These are phyloP conservation scores for Populus euphratica DNA, from an alignment of 345 rosid species.

Conservation along the genomic window DNA sequence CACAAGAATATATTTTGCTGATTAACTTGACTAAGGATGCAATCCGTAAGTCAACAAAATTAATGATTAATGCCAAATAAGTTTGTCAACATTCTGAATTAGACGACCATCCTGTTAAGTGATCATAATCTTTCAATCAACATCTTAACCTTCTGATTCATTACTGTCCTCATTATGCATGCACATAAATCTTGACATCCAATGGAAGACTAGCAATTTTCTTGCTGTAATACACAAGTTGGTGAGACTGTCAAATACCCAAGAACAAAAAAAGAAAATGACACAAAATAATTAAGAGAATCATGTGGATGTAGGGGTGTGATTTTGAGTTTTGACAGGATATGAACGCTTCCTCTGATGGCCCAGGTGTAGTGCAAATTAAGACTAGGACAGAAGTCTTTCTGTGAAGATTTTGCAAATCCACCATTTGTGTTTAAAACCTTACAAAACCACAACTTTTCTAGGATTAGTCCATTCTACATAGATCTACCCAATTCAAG, in stretches of 20 bases:
- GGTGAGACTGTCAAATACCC: too few species aligned
- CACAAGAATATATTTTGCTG: background rate
- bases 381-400: constrained; percentile 8
- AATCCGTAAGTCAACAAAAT: constrained; percentile 11
- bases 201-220: background rate
- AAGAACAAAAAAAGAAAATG: background rate
- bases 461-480: constrained; percentile 20
- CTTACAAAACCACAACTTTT: constrained; percentile 14
- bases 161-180: background rate
- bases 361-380: background rate
- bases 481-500: background rate
- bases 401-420: constrained; percentile 21
- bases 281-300: too few species aligned
- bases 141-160: background rate
- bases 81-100: constrained; percentile 9
- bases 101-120: constrained; percentile 2
- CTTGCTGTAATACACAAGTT: background rate
- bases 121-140: constrained; percentile 8
- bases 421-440: background rate
- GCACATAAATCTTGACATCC: background rate
- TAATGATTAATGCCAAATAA: background rate
- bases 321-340: background rate
- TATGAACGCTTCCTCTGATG: background rate
- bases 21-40: constrained; percentile 1
- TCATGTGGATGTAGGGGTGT: background rate